phyloP scores from a whole-genome alignment of 257 asterid genomes.

The Forsythia viridissima region DNA sequence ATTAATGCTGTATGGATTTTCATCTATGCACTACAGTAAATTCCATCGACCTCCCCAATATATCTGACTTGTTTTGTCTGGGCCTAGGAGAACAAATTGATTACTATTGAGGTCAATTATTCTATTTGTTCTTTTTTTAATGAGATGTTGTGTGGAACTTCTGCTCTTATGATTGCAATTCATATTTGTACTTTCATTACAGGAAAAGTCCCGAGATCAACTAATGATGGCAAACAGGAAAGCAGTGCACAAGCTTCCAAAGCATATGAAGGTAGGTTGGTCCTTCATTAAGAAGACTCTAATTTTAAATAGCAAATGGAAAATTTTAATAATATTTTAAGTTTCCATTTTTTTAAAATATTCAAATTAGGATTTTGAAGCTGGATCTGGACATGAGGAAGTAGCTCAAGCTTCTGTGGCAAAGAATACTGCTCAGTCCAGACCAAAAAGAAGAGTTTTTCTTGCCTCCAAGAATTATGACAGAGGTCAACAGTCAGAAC shows the following conservation, averaged over 20 bases:
- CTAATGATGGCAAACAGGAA: conserved; percentile 2
- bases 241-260: conserved; percentile 14
- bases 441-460: background rate
- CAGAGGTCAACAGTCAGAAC: background rate
- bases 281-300: background rate
- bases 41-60: no score
- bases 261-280: conserved; percentile 20
- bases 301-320: background rate
- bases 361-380: conserved; percentile 11
- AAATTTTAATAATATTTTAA: no score
- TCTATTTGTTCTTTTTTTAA: no score
- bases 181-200: conserved; percentile 9
- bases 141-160: background rate
- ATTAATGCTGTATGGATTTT: background rate
- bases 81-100: no score
- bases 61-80: no score
- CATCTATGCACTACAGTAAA: background rate
- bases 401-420: conserved; percentile 11
- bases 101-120: no score
- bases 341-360: background rate
- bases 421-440: conserved; percentile 2
- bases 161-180: background rate
- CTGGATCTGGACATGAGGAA: conserved; percentile 17
- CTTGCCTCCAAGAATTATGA: conserved; percentile 8
- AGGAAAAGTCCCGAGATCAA: conserved; percentile 31